Base-by-base conservation (phyloP, 768 basidiomycete genomes). In the Cyclocybe cylindracea region DNA sequence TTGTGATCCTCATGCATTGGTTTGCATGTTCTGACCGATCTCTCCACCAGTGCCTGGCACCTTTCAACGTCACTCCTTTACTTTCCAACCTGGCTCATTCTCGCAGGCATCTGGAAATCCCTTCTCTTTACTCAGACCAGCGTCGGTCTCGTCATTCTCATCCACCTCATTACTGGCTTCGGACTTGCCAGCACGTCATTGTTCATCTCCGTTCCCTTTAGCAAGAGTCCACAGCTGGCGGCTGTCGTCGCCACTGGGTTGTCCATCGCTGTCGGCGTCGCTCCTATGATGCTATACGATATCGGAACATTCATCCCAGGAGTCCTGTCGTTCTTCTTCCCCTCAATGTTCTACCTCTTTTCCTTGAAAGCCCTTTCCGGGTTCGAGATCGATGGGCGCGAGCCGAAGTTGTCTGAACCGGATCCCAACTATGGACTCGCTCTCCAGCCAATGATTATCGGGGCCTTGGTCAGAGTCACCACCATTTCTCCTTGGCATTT, bases 321-420 rank as follows among this genome's bases (percentile, higher is more conserved):
- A 1, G 73, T 71, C 1, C 81, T 85, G 11, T 80, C 83, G 51
- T 68, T 90, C 34, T 68, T 90, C 34, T 80, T 86, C 5, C 66
- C 91, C 39, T 63, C 90, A 14, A 88, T 91, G 61, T 91, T 84
- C 65, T 91, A 87, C 57, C 75, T 89, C 13, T 91, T 90, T 56
- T 83, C 82, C 8, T 78, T 84, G 4, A 78, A 86, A 44, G 80
- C 81, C 1, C 78, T 91, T 1, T 76, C 80, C 44, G 86, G 86
- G 10, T 91, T 77, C 58, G 89, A 92, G 67, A 77, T 76, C 42
- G 69, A 83, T 44, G 71, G 75, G 45, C 64, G 79, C 40, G 64
- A 79, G 3, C 81, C 86, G 0, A 76, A 85, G 57, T 62, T 79
- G 3, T 50, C 84, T 16, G 69, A 77, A 37, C 69, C 72, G 0